These are phyloP conservation scores for Hirsutella rhossiliensis DNA, from an alignment of 2,329 filamentous ascomycete species.

Conservation along the genomic window DNA sequence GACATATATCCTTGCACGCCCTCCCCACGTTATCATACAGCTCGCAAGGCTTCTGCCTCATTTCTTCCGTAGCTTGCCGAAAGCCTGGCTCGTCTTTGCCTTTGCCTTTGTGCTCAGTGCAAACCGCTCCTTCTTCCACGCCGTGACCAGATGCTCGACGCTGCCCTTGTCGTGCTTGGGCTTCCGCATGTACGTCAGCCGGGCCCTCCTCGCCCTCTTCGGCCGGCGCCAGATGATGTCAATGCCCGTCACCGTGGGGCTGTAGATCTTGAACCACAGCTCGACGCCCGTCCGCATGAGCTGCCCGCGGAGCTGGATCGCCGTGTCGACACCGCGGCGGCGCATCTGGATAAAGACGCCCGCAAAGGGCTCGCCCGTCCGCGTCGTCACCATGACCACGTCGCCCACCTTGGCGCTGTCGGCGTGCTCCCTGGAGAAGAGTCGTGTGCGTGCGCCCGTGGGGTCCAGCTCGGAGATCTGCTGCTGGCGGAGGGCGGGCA, in stretches of 20 bases:
- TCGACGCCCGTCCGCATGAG: constrained; percentile 81
- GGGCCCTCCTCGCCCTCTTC: constrained; percentile 76
- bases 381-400: constrained; percentile 79
- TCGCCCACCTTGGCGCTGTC: constrained; percentile 79
- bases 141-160: constrained; percentile 64
- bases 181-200: constrained; percentile 84
- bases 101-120: constrained; percentile 22
- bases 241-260: constrained; percentile 76
- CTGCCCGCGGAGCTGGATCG: constrained; percentile 75
- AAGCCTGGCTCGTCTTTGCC: constrained; percentile 9
- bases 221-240: constrained; percentile 81
- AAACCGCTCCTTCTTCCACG: constrained; percentile 34
- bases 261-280: constrained; percentile 97
- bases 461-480: constrained; percentile 74
- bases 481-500: constrained; percentile 51
- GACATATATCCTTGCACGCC: too few species aligned
- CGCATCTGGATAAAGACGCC: constrained; percentile 84
- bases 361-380: constrained; percentile 72
- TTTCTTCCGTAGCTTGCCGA: constrained; percentile 7
- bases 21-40: constrained; percentile 16
- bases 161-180: constrained; percentile 78
- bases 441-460: constrained; percentile 64
- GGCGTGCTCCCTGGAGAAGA: constrained; percentile 68
- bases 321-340: constrained; percentile 77
- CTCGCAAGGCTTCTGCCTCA: neutral